Conservation (phyloP, 2,329 filamentous ascomycete genomes). For the Corniculantispora saksenae region DNA sequence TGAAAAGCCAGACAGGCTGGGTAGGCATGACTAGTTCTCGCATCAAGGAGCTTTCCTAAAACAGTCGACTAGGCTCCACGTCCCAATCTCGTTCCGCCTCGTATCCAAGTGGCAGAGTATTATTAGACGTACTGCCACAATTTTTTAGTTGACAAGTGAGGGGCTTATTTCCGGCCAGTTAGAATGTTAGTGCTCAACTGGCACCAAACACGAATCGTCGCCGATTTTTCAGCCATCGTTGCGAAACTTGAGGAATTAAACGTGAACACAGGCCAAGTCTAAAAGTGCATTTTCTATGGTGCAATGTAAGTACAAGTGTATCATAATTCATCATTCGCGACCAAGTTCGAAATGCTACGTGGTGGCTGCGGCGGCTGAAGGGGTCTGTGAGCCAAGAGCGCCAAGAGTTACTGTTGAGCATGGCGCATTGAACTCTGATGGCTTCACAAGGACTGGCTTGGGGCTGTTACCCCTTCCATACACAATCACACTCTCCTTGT, state of each 20-base stretch:
- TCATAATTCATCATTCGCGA: background rate
- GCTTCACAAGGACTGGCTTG: slow-evolving; percentile 27
- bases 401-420: slow-evolving; percentile 29
- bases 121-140: background rate
- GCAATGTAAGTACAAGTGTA: background rate
- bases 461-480: slow-evolving; percentile 30
- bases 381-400: slow-evolving; percentile 22
- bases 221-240: no score
- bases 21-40: background rate
- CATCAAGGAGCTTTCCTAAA: background rate
- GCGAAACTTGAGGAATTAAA: no score
- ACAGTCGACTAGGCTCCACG: background rate
- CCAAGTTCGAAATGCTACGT: background rate
- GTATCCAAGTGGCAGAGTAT: background rate
- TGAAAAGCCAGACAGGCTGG: background rate
- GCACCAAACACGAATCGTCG: no score
- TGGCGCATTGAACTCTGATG: slow-evolving; percentile 27
- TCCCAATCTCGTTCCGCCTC: background rate
- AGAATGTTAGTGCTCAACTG: no score
- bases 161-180: no score
- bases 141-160: background rate
- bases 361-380: background rate
- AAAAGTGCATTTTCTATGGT: background rate
- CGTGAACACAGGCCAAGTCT: no score
- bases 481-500: slow-evolving; percentile 28